phyloP scores from a whole-genome alignment of 768 basidiomycete species.

The Coprinopsis marcescibilis region DNA sequence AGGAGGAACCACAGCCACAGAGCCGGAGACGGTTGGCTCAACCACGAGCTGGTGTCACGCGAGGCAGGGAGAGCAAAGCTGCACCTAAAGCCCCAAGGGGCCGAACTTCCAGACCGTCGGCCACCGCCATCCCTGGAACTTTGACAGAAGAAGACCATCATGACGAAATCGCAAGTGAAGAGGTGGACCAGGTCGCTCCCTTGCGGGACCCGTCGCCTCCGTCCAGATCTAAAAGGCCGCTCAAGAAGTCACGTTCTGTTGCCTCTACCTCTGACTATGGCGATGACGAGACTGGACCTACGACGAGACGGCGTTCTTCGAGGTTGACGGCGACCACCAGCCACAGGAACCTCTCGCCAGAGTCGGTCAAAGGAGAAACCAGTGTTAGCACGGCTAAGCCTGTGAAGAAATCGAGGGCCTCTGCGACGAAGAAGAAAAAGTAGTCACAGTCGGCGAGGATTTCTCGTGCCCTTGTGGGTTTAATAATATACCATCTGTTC shows the following conservation, averaged over 20 bases:
- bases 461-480: no score
- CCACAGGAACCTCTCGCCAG: constrained; percentile 15
- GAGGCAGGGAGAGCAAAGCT: no score
- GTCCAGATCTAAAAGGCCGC: constrained; percentile 13
- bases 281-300: constrained; percentile 28
- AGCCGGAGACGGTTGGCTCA: not conserved
- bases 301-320: constrained; percentile 39
- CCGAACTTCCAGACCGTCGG: constrained; percentile 11
- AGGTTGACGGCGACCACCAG: constrained; percentile 30
- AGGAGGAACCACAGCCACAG: constrained; percentile 17
- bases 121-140: constrained; percentile 7
- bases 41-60: not conserved
- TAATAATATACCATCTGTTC: no score
- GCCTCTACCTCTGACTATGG: constrained; percentile 24
- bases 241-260: constrained; percentile 24
- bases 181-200: constrained; percentile 33
- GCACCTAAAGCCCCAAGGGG: no score
- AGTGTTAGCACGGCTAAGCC: no score
- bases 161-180: constrained; percentile 25
- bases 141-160: constrained; percentile 4
- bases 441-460: no score
- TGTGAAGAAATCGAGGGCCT: not conserved
- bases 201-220: constrained; percentile 28
- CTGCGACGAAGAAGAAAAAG: not conserved
- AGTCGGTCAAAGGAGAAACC: not conserved